Base-by-base conservation (phyloP, 306 rosid genomes). In the Cicer cuneatum region DNA sequence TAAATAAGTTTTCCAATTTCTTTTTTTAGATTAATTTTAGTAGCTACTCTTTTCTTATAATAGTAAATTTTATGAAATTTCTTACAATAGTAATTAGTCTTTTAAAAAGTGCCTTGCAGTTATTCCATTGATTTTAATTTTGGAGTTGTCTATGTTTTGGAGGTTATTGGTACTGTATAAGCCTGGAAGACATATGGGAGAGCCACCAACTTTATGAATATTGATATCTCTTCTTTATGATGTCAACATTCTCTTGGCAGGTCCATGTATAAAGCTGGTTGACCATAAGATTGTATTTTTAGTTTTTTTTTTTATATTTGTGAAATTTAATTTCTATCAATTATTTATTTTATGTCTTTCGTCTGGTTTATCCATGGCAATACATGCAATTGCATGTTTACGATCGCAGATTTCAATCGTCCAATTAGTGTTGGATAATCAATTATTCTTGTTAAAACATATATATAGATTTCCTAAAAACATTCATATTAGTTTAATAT, bases 171-270 rank as follows among this genome's bases (percentile, higher is more conserved):
- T 60, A 16, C 41, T 13, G 1, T 59, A 12, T 16, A 38, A 8
- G 41, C 16, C 24, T 8, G 8, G 15, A 19, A 42, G 63, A 48
- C 75, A n/a, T 41, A 18, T 64, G 64, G 51, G 10, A 14, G 37
- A 57, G 67, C 66, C 78, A 57, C 19, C 62, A 66, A 65, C 68
- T 39, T 53, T 40, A 8, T 39, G 12, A 69, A 56, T 73, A 37
- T 29, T 54, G 52, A 47, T 51, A 38, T 38, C 81, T 39, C 37
- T 64, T 64, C 37, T 54, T 65, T 46, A 54, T 54, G 78, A 77
- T 56, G 71, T 81, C 71, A 40, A 65, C 38, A 19, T 72, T 35
- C 68, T 47, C 63, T 39, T 21, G 35, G 35, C 35, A 54, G 53
- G 56, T 9, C 59, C 69, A 58, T 39, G 33, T 18, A 43, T n/a